Percentiles rank a stretch among this genome's conserved stretches.
Conservation (phyloP, 78 protist species). For the Dictyostelium intermedium region DNA sequence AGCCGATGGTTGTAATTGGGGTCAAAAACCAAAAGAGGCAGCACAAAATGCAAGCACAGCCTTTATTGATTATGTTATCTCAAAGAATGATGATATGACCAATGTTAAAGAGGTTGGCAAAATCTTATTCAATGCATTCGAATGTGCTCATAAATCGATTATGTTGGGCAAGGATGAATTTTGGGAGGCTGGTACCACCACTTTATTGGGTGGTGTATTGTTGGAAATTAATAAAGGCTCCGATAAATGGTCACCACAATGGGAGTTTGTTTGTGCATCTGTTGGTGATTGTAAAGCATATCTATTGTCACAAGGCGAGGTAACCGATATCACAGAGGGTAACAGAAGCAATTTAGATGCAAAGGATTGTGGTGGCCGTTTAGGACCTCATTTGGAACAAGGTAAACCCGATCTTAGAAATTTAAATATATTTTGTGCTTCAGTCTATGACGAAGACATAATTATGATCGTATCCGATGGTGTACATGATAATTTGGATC, state of each 20-base stretch:
- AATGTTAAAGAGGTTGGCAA: constrained; percentile 77
- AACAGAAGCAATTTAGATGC: constrained; percentile 60
- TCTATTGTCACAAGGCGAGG: constrained; percentile 38
- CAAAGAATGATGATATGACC: constrained; percentile 63
- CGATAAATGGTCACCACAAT: constrained; percentile 74
- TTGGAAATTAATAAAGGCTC: constrained; percentile 63
- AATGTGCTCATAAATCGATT: constrained; percentile 53
- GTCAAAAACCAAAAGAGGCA: constrained; percentile 58
- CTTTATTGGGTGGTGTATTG: constrained; percentile 78
- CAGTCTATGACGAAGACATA: constrained; percentile 55
- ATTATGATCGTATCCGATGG: constrained; percentile 77
- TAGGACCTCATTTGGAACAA: constrained; percentile 71
- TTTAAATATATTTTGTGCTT: constrained; percentile 60
- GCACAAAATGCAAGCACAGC: constrained; percentile 68
- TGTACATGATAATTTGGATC: constrained; percentile 83
- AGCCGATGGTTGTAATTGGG: constrained; percentile 87
- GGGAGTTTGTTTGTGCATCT: constrained; percentile 75
- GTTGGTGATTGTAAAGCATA: constrained; percentile 84
- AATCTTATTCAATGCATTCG: constrained; percentile 66
- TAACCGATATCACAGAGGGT: constrained; percentile 64
- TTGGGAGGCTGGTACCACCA: constrained; percentile 83
- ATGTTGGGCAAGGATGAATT: constrained; percentile 62
- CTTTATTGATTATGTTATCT: constrained; percentile 51
- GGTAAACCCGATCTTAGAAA: constrained; percentile 84
- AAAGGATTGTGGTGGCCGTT: constrained; percentile 83